phyloP scores from a whole-genome alignment of 225 moss, liverwort and hornwort species.

The Bryoerythrophyllum caledonicum region DNA sequence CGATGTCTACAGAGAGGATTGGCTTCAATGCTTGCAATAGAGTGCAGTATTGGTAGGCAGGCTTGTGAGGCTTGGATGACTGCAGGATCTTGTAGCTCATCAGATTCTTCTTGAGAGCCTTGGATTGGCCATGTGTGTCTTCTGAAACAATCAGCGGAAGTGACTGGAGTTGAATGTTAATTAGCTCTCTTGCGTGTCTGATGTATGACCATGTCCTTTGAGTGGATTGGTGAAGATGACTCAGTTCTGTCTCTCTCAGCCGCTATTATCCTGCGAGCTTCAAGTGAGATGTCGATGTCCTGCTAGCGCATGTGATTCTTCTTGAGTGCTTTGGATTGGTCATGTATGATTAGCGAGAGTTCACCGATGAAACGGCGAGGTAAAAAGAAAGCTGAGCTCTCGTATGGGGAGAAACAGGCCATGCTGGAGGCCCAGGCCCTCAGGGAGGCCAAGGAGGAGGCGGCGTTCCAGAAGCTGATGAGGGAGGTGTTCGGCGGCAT shows the following conservation, averaged over 20 bases:
- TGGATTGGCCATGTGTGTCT: slow-evolving; percentile 24
- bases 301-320: too few relatives aligned
- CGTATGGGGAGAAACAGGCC: slow-evolving; percentile 29
- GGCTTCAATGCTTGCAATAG: too few relatives aligned
- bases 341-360: too few relatives aligned
- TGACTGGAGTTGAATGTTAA: slow-evolving; percentile 3
- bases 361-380: not conserved
- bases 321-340: too few relatives aligned
- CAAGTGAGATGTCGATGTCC: too few relatives aligned
- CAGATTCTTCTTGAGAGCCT: slow-evolving; percentile 22
- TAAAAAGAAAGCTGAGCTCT: not conserved
- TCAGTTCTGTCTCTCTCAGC: too few relatives aligned
- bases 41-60: not conserved
- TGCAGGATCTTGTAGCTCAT: not conserved
- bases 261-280: too few relatives aligned
- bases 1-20: too few relatives aligned
- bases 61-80: not conserved
- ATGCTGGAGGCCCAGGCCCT: slow-evolving; percentile 32
- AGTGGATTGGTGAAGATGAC: too few relatives aligned
- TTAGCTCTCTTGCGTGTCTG: not conserved
- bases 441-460: slow-evolving; percentile 42
- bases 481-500: slow-evolving; percentile 32
- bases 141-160: slow-evolving; percentile 15
- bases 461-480: slow-evolving; percentile 51
- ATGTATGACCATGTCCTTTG: too few relatives aligned